Base-by-base conservation (phyloP, 2,329 filamentous ascomycete species). In the Exophiala lecanii-corni region DNA sequence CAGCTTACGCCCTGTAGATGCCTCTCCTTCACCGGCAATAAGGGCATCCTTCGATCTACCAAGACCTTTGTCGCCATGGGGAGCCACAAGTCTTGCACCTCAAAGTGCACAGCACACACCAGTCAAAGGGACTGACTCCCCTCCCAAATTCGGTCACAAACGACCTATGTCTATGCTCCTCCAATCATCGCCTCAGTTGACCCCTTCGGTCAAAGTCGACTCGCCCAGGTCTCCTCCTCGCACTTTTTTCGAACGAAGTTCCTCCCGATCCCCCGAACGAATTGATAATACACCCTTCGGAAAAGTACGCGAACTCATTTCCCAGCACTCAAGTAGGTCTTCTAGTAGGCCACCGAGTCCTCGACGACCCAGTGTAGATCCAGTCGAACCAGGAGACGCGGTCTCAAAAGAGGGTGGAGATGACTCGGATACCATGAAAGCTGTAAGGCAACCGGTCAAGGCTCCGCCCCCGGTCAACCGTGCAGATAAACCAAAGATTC, bases 401-500 rank as follows among this genome's bases (percentile, higher is more conserved):
- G 19, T 31, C 15, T 30, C 31, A 25, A 28, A 15, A 4, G 18
- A 18, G 9, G 16, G 26, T 23, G 37, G 13, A 19, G 17, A 39
- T 18, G 30, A 25, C 12, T n/a, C 35, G 5, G 31, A 13, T 20
- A 34, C 39, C n/a, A 12, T 19, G 13, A 19, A 34, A 2, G 35
- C 39, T 4, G 12, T 42, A 17, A 47, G 47, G 25, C 41, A 47
- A 4, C 44, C 47, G 35, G 49, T 58, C 2, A 72, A 73, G 3
- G 62, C 72, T 9, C 86, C 86, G 7, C 87, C 88, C 3, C 84
- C 85, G 1, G 75, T 89, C 26, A 92, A 94, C 61, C 80, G 89
- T 41, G 80, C 81, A 20, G 86, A 86, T 30, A 94, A 94, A 63
- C 83, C 84, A 3, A 82, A 79, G 56, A 75, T 84, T 41, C 73